These are phyloP conservation scores for Trichoderma gracile DNA, from an alignment of 2,329 filamentous ascomycete species.

Conservation along the genomic window DNA sequence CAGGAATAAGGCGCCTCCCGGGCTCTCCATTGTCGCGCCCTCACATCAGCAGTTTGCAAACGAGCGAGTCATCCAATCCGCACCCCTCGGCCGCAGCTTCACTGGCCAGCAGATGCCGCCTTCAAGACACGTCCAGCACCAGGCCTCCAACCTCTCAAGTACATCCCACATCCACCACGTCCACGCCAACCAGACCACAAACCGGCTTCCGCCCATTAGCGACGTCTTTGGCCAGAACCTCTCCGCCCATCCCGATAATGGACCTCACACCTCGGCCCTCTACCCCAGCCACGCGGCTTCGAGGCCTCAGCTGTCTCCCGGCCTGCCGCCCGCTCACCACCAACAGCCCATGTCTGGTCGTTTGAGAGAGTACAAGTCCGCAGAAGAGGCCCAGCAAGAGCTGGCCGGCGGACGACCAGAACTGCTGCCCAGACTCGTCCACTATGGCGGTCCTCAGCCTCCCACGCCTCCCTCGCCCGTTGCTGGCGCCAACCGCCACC, in stretches of 20 bases:
- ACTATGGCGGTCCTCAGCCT: slow-evolving; percentile 92
- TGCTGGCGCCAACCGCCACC: slow-evolving; percentile 52
- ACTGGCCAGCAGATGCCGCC: slow-evolving; percentile 81
- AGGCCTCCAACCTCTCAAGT: slow-evolving; percentile 77
- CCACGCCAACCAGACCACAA: slow-evolving; percentile 83
- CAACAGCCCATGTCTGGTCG: slow-evolving; percentile 58
- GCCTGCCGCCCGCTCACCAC: slow-evolving; percentile 61
- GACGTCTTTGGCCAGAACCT: slow-evolving; percentile 90
- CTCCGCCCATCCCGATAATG: slow-evolving; percentile 59
- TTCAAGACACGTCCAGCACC: slow-evolving; percentile 76
- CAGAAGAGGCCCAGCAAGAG: slow-evolving; percentile 91
- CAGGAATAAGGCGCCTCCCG: slow-evolving; percentile 79
- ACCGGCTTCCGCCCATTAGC: slow-evolving; percentile 87
- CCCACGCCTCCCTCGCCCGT: slow-evolving; percentile 85
- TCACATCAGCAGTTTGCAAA: slow-evolving; percentile 89
- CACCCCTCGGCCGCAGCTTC: slow-evolving; percentile 91
- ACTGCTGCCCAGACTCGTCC: slow-evolving; percentile 86
- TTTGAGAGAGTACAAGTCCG: slow-evolving; percentile 86
- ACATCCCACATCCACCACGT: slow-evolving; percentile 90
- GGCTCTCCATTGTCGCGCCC: slow-evolving; percentile 91
- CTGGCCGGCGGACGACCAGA: slow-evolving; percentile 90
- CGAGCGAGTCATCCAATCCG: slow-evolving; percentile 95
- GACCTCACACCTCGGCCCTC: slow-evolving; percentile 44
- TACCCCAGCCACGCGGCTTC: slow-evolving; percentile 64
- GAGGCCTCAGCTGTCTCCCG: slow-evolving; percentile 73